Base-by-base conservation (phyloP, 2,329 filamentous ascomycete species). In the Colletotrichum graminicola region DNA sequence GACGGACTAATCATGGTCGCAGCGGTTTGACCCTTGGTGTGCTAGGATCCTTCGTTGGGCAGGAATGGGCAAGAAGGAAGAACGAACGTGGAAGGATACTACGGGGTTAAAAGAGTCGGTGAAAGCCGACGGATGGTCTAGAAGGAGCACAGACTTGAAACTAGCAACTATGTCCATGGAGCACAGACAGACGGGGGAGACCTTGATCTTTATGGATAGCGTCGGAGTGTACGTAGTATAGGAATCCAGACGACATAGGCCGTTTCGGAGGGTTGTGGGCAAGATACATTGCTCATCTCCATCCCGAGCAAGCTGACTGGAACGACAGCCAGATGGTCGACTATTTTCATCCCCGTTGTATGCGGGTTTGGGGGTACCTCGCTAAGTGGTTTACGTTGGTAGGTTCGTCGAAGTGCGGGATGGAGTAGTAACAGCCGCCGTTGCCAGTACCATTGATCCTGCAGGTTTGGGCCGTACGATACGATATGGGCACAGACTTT, bases 101-200 rank as follows among this genome's bases (percentile, higher is more conserved):
- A 52, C 49, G 49, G 52, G 41, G 45, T 51, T 41, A 41, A 41
- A 61, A 60, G 32, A 66, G 67, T 70, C 67, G 67, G 67, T 61
- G 67, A 66, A 26, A 32, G 18, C 11, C 47, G 32, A 12, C 47
- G 49, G 39, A 12, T 49, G 49, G 47, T 41, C n/a, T 45, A 62
- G 39, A 34, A 32, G 11, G 32, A 66, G 63, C 55, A 70, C 62
- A 55, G 55, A 61, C 56, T 61, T 32, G 43, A 34, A n/a, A n/a
- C 62, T 57, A 43, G n/a, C 45, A 18, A 32, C 11, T 26, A 41
- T n/a, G 47, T 60, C 62, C 54, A 59, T 57, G 43, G 47, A 57
- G 32, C n/a, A 5, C 8, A 3, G 14, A 8, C 16, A 11, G 23
- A 57, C 45, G 34, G 52, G 62, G 67, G 41, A 60, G 62, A 55